Conservation (phyloP, 202 grass and related monocot species). For the Digitaria exilis region DNA sequence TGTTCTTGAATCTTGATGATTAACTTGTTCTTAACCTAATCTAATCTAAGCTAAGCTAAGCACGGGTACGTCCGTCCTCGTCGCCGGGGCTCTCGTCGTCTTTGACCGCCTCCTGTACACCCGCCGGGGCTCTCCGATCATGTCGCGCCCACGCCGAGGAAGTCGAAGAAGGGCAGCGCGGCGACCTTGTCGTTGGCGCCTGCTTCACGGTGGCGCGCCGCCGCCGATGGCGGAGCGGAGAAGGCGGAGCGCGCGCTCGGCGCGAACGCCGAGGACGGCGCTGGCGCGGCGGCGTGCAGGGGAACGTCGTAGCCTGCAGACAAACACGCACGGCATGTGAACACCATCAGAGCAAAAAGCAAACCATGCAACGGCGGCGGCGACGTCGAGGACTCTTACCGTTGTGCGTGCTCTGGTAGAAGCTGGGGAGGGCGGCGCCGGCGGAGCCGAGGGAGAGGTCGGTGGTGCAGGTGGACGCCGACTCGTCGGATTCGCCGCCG, state of each 20-base stretch:
- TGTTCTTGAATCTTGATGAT: slow-evolving; percentile 16
- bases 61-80: neutral
- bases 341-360: neutral
- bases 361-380: slow-evolving; percentile 35
- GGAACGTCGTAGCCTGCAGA: slow-evolving; percentile 47
- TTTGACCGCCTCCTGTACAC: slow-evolving; percentile 40
- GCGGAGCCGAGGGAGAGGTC: slow-evolving; percentile 79
- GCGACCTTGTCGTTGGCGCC: slow-evolving; percentile 33
- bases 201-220: neutral
- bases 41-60: slow-evolving; percentile 37
- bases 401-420: slow-evolving; percentile 46
- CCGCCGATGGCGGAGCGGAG: slow-evolving; percentile 29
- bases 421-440: slow-evolving; percentile 40
- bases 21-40: neutral
- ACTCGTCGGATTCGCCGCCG: slow-evolving; percentile 74
- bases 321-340: neutral
- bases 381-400: neutral
- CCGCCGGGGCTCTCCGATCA: slow-evolving; percentile 6
- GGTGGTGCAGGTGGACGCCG: slow-evolving; percentile 85
- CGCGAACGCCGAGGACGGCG: slow-evolving; percentile 28
- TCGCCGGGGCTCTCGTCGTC: slow-evolving; percentile 3
- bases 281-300: slow-evolving; percentile 14
- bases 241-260: slow-evolving; percentile 59
- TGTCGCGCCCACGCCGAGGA: slow-evolving; percentile 93
- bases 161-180: slow-evolving; percentile 73